Evolutionary conservation across 371 early-diverging fungal genomes (phyloP).

Genomic region (Circinella minor): DNA sequence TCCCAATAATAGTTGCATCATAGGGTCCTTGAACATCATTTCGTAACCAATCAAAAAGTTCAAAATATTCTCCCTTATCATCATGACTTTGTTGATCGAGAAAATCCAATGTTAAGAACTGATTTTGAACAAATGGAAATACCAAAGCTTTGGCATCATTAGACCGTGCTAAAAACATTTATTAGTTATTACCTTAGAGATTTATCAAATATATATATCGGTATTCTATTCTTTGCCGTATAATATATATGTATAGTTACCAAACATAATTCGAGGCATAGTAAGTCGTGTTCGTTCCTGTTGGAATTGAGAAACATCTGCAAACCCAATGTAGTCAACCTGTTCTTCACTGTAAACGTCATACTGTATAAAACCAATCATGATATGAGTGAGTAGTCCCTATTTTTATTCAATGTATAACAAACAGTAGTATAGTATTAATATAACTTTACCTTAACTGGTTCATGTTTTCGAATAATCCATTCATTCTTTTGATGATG

Average conservation of each 20-base stretch:
- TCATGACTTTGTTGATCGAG: conserved; percentile 5
- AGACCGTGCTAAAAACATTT: conserved; percentile 11
- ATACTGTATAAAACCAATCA: background rate
- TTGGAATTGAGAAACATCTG: conserved; percentile 16
- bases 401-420: too few species aligned
- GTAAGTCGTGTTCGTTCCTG: conserved; percentile 9
- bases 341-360: conserved; percentile 13
- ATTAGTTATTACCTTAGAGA: too few species aligned
- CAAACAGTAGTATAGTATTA: too few species aligned
- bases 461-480: background rate
- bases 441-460: background rate
- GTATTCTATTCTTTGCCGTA: too few species aligned
- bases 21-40: conserved; percentile 16
- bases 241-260: background rate
- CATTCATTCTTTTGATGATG: background rate
- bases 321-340: conserved; percentile 20
- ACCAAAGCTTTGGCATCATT: conserved; percentile 8
- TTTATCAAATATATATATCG: too few species aligned
- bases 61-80: background rate
- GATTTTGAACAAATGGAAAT: conserved; percentile 13
- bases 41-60: conserved; percentile 10
- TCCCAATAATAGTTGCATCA: conserved; percentile 36
- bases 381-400: too few species aligned
- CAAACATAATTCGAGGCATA: conserved; percentile 12
- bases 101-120: conserved; percentile 8